phyloP scores from a whole-genome alignment of 208 protist species.

The Leishmania mexicana region DNA sequence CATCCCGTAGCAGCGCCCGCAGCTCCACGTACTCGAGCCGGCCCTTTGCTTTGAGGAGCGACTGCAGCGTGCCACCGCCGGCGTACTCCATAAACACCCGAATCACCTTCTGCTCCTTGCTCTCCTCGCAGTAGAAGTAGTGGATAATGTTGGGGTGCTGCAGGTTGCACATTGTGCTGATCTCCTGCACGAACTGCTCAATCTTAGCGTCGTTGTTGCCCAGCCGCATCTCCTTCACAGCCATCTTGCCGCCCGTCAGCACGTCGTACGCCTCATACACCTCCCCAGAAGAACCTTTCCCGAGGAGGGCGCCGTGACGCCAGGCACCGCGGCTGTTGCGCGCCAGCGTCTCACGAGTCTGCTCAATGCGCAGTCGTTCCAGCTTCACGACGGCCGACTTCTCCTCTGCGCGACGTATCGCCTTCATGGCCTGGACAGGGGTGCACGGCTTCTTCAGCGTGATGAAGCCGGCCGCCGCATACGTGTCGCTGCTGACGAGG shows the following conservation, averaged over 20 bases:
- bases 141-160: slow-evolving; percentile 94
- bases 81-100: slow-evolving; percentile 93
- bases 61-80: slow-evolving; percentile 78
- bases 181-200: slow-evolving; percentile 84
- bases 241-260: slow-evolving; percentile 89
- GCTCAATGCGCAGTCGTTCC: slow-evolving; percentile 72
- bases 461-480: slow-evolving; percentile 80
- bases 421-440: slow-evolving; percentile 72
- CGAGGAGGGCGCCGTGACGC: slow-evolving; percentile 73
- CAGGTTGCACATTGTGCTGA: slow-evolving; percentile 90
- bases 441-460: slow-evolving; percentile 87
- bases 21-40: slow-evolving; percentile 71
- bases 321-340: slow-evolving; percentile 86
- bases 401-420: slow-evolving; percentile 78
- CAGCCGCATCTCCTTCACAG: slow-evolving; percentile 86
- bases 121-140: slow-evolving; percentile 93
- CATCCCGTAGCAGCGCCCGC: slow-evolving; percentile 67
- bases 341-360: slow-evolving; percentile 78
- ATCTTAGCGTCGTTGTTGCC: slow-evolving; percentile 66
- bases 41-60: slow-evolving; percentile 53
- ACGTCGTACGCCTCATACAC: slow-evolving; percentile 88
- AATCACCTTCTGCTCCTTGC: slow-evolving; percentile 56
- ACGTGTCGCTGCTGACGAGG: slow-evolving; percentile 57
- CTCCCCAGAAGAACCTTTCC: slow-evolving; percentile 83
- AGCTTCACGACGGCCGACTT: slow-evolving; percentile 72